Evolutionary conservation across 2,329 filamentous ascomycete genomes (phyloP).

Genomic region (Colletotrichum agaves): DNA sequence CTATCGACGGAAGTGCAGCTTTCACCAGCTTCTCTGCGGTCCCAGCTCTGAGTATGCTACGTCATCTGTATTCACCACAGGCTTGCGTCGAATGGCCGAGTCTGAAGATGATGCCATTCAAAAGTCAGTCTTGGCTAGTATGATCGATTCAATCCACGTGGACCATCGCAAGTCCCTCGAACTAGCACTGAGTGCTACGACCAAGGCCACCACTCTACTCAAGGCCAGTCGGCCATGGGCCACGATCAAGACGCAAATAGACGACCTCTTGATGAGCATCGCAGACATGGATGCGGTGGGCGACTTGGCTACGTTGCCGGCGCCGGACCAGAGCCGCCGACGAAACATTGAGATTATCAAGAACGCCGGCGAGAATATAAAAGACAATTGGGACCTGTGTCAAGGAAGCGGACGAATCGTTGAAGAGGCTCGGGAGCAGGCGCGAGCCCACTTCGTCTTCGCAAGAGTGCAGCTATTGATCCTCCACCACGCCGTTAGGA

Average conservation of each 20-base stretch:
- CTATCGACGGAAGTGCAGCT: not conserved
- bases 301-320: not conserved
- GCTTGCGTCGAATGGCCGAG: not conserved
- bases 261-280: not conserved
- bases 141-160: not conserved
- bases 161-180: not conserved
- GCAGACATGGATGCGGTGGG: not conserved
- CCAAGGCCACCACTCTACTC: not conserved
- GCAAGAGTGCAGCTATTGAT: not conserved
- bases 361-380: not conserved
- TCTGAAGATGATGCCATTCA: not conserved
- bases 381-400: not conserved
- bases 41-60: not conserved
- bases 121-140: not conserved
- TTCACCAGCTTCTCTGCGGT: not conserved
- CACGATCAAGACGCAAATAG: not conserved
- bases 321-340: not conserved
- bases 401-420: not conserved
- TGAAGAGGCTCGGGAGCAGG: not conserved
- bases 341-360: not conserved
- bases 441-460: not conserved
- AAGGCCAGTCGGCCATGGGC: not conserved
- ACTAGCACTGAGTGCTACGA: not conserved
- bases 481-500: not conserved
- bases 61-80: not conserved